Conservation (phyloP, 169 alveolate genomes). For the Plasmodium yoelii region DNA sequence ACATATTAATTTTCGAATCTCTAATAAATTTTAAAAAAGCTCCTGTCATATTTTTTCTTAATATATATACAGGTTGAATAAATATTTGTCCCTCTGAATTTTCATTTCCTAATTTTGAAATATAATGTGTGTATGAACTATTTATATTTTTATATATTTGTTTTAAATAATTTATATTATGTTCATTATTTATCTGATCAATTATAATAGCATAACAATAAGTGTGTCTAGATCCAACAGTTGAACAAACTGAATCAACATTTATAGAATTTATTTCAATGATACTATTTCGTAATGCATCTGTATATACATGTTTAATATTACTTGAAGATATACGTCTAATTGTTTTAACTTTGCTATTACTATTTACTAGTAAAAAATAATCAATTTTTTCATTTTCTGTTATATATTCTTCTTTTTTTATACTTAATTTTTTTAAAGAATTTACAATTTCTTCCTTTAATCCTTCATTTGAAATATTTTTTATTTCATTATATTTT, state of each 20-base stretch:
- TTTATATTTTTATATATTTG: slow-evolving; percentile 50
- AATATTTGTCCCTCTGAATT: slow-evolving; percentile 29
- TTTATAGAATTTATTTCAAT: slow-evolving; percentile 48
- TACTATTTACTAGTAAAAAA: slow-evolving; percentile 48
- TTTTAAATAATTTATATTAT: slow-evolving; percentile 17
- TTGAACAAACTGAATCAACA: slow-evolving; percentile 48
- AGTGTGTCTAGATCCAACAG: slow-evolving; percentile 58
- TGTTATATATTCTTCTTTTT: slow-evolving; percentile 45
- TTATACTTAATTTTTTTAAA: slow-evolving; percentile 49
- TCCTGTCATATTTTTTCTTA: slow-evolving; percentile 33
- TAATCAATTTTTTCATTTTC: slow-evolving; percentile 63
- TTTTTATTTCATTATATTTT: slow-evolving; percentile 36
- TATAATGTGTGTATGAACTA: slow-evolving; percentile 22
- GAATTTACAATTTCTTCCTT: slow-evolving; percentile 42
- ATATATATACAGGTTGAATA: slow-evolving; percentile 63
- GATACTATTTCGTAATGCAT: slow-evolving; percentile 38
- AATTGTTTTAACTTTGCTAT: slow-evolving; percentile 28
- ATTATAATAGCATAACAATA: slow-evolving; percentile 58
- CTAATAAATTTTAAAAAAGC: slow-evolving; percentile 39
- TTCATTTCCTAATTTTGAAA: slow-evolving; percentile 28
- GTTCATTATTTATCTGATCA: slow-evolving; percentile 24
- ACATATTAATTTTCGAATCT: slow-evolving; percentile 27
- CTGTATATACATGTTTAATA: slow-evolving; percentile 53
- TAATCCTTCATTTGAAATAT: slow-evolving; percentile 14
- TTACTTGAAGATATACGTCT: slow-evolving; percentile 57